Evolutionary conservation across 805 yeast genomes (phyloP), one percentile per base, ranked within the genome.

Genomic region (Peterozyma toletana): DNA sequence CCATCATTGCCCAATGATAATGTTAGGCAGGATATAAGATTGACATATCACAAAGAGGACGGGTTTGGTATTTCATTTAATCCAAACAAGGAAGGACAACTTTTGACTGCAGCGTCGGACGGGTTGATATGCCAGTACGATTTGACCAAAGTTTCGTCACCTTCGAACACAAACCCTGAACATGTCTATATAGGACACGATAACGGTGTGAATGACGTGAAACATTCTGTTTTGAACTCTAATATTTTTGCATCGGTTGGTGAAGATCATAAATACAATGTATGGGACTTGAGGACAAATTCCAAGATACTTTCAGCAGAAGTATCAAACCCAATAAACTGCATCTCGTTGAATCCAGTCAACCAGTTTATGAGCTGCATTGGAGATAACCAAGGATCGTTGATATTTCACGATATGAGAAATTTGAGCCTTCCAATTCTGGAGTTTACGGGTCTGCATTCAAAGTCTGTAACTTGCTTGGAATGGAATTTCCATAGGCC

Each of bases 21-120:
- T 14, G 64, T 64, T 52, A 67, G 68, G 50, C 80, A 79, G 11
- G 68, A 55, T 44, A 53, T 57, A 16, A 45, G 47, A 35, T 51
- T 54, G 38, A 48, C 51, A 11, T 58, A 46, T 44, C 66, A 73
- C 49, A 48, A 55, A 3, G 58, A 63, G 13, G 96, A 85, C 49
- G 81, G 83, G 0, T 78, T 80, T 59, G 87, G 90, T 0, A 53
- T 87, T 4, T 75, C 77, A 45, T 90, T 96, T 96, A 88, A 86
- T 55, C 57, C 60, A 9, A 74, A 71, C 42, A 64, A 57, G 14
- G 83, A 83, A 53, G 95, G 90, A 0, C 57, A 60, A 5, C 54
- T 86, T 33, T 67, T 80, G 0, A 64, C 83, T 1, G 86, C 82
- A 2, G 73, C 86, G 17, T 71, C 79, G 53, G 80, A 75, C 48